A percentile compares a stretch with the other conserved stretches of the same genome.
phyloP scores from a whole-genome alignment of 176 grass and related monocot genomes.

The Lolium multiflorum region DNA sequence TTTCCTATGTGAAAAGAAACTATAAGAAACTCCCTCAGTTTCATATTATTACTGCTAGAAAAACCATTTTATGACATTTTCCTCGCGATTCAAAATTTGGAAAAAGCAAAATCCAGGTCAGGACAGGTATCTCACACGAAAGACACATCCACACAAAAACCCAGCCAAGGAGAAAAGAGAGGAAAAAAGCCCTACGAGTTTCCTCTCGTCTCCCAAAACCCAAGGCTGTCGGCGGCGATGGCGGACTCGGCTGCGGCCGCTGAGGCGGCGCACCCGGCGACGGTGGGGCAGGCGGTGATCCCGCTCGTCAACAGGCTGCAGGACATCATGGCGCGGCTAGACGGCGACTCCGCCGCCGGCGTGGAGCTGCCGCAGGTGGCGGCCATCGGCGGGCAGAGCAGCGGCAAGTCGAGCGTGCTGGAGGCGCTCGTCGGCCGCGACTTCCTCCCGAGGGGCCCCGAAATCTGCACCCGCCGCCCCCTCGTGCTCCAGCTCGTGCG shows the following conservation, averaged over 20 bases:
- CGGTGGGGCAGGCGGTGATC: constrained; percentile 60
- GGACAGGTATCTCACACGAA: constrained; percentile 24
- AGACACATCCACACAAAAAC: neutral
- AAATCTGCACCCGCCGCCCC: constrained; percentile 84
- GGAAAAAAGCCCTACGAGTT: neutral
- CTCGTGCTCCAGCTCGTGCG: constrained; percentile 90
- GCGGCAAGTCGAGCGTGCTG: constrained; percentile 94
- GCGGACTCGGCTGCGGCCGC: constrained; percentile 51
- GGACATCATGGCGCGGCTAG: constrained; percentile 75
- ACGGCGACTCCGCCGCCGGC: constrained; percentile 50
- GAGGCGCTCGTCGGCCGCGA: constrained; percentile 91
- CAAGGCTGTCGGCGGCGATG: constrained; percentile 42
- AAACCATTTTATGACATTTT: neutral
- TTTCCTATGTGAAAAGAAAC: too few relatives aligned
- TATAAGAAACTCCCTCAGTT: too few relatives aligned
- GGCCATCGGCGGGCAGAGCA: constrained; percentile 89
- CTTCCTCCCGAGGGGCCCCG: constrained; percentile 81
- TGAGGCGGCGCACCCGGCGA: constrained; percentile 31
- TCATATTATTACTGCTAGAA: too few relatives aligned
- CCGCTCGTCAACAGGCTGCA: constrained; percentile 76
- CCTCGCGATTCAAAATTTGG: neutral
- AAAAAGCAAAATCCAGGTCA: neutral
- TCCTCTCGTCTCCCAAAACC: constrained; percentile 43
- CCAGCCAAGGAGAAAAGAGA: neutral
- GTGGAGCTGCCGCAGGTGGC: constrained; percentile 87